Conservation (phyloP, 768 basidiomycete species). For the Trametes maxima region DNA sequence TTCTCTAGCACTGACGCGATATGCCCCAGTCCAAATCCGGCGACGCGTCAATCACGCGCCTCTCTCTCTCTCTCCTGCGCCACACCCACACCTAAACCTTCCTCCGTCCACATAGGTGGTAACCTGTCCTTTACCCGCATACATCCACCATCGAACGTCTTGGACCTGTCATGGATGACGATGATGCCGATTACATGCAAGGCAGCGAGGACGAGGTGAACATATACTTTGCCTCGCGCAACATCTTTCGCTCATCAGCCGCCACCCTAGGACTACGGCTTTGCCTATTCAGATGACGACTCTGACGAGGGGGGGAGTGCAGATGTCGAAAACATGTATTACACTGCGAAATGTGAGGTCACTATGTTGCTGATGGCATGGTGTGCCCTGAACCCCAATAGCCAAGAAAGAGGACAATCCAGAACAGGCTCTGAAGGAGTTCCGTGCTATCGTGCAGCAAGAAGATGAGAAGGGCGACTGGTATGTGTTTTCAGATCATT, state of each 20-base stretch:
- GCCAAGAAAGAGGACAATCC: slow-evolving; percentile 95
- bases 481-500: slow-evolving; percentile 46
- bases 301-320: slow-evolving; percentile 78
- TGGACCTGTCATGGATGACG: slow-evolving; percentile 72
- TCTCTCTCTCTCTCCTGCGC: neutral
- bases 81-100: neutral
- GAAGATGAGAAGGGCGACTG: slow-evolving; percentile 95
- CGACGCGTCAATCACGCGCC: slow-evolving; percentile 24
- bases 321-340: slow-evolving; percentile 98
- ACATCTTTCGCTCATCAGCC: slow-evolving; percentile 15
- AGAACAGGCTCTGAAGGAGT: slow-evolving; percentile 89
- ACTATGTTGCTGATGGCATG: neutral
- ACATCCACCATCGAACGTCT: neutral
- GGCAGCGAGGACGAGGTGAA: slow-evolving; percentile 81
- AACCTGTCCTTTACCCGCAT: neutral
- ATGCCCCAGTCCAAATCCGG: slow-evolving; percentile 14
- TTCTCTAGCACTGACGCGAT: slow-evolving; percentile 13
- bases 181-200: slow-evolving; percentile 94
- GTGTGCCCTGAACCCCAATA: slow-evolving; percentile 34
- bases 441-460: slow-evolving; percentile 83
- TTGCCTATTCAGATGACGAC: slow-evolving; percentile 93
- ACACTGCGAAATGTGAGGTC: slow-evolving; percentile 88
- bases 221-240: slow-evolving; percentile 15
- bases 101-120: neutral
- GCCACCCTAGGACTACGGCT: slow-evolving; percentile 80